phyloP scores from a whole-genome alignment of 768 basidiomycete species.

The Lenzites betulinus region DNA sequence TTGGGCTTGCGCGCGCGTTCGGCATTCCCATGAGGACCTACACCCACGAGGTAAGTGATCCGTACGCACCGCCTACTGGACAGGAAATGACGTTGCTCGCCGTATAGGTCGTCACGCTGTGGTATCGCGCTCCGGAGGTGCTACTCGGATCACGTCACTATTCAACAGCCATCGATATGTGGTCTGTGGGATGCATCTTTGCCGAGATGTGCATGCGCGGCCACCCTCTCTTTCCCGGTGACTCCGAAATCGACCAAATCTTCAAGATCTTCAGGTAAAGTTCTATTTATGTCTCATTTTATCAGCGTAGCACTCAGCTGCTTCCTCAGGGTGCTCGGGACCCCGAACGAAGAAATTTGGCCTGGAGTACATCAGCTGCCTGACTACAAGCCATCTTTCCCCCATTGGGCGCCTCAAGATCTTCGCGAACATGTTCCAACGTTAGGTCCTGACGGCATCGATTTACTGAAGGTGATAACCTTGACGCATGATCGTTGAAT shows the following conservation, averaged over 20 bases:
- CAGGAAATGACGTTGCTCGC: not conserved
- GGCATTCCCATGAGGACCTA: slow-evolving; percentile 99
- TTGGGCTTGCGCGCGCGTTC: slow-evolving; percentile 94
- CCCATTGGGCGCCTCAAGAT: slow-evolving; percentile 87
- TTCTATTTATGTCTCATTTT: too few relatives aligned
- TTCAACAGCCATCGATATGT: slow-evolving; percentile 98
- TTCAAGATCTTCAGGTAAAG: slow-evolving; percentile 97
- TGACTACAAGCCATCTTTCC: slow-evolving; percentile 97
- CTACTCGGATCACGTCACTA: slow-evolving; percentile 95
- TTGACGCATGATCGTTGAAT: not conserved
- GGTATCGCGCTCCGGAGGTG: slow-evolving; percentile 99
- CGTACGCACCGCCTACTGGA: not conserved
- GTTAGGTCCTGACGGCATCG: slow-evolving; percentile 78
- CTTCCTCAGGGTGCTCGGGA: slow-evolving; percentile 78
- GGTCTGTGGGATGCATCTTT: slow-evolving; percentile 99
- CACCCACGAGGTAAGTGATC: slow-evolving; percentile 82
- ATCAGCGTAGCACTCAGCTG: not conserved
- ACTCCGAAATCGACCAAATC: slow-evolving; percentile 99
- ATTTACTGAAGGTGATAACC: slow-evolving; percentile 66
- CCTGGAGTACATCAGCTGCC: slow-evolving; percentile 86
- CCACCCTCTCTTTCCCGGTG: slow-evolving; percentile 91
- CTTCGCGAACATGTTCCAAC: slow-evolving; percentile 64
- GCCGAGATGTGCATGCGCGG: slow-evolving; percentile 98
- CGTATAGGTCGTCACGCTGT: slow-evolving; percentile 93
- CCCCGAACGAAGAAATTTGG: slow-evolving; percentile 90